These are phyloP conservation scores for Avena atlantica DNA, from an alignment of 176 grass and related monocot species.

Conservation along the genomic window DNA sequence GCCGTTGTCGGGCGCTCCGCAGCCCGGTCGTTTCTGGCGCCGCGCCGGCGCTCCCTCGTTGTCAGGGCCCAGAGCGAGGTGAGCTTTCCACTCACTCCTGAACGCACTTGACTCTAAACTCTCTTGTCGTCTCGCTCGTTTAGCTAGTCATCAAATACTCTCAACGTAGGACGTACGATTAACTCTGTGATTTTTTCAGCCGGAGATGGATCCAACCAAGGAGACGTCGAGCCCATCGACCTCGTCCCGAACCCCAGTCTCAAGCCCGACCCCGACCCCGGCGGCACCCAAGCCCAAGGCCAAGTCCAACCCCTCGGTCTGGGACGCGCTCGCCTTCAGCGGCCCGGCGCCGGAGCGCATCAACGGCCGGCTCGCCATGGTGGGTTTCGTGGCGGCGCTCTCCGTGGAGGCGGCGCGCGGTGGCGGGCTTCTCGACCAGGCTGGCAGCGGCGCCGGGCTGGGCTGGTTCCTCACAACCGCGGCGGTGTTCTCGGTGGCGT, in stretches of 20 bases:
- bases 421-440: constrained; percentile 50
- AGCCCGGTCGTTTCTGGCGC: not conserved
- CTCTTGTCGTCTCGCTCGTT: not conserved
- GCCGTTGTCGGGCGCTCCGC: not conserved
- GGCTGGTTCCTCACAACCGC: constrained; percentile 54
- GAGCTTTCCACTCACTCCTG: too few species aligned
- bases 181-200: not conserved
- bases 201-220: not conserved
- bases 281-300: not conserved
- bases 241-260: not conserved
- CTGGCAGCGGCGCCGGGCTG: constrained; percentile 44
- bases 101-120: not conserved
- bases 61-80: constrained; percentile 35
- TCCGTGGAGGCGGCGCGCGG: constrained; percentile 63
- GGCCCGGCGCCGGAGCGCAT: constrained; percentile 72
- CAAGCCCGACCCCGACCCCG: not conserved
- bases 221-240: not conserved
- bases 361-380: constrained; percentile 77
- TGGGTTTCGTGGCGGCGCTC: constrained; percentile 69
- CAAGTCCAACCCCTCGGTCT: constrained; percentile 37
- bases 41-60: not conserved
- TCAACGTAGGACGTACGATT: not conserved
- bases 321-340: constrained; percentile 71
- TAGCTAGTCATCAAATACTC: not conserved
- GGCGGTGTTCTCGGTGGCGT: constrained; percentile 59